These are phyloP conservation scores for Pelargonium fulgidum DNA, from an alignment of 441 rosid genomes.

Conservation along the genomic window DNA sequence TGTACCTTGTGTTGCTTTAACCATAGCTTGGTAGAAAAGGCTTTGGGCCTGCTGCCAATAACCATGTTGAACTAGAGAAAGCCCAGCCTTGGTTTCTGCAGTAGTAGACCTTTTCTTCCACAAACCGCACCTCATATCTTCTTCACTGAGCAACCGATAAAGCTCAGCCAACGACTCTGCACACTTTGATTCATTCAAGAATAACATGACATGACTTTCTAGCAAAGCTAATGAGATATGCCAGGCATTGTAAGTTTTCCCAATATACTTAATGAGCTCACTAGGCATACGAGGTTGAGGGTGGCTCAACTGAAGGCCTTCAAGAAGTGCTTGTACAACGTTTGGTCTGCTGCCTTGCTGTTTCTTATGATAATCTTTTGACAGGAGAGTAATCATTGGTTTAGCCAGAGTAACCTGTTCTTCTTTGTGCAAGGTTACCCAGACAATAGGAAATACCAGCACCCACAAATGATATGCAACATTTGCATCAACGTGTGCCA, in stretches of 20 bases:
- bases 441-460: slow-evolving; percentile 92
- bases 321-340: slow-evolving; percentile 97
- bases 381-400: slow-evolving; percentile 77
- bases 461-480: slow-evolving; percentile 98
- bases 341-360: slow-evolving; percentile 90
- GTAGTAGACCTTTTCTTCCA: slow-evolving; percentile 91
- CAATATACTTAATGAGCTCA: slow-evolving; percentile 91
- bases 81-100: slow-evolving; percentile 93
- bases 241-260: slow-evolving; percentile 98
- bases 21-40: slow-evolving; percentile 94
- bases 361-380: slow-evolving; percentile 92
- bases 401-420: slow-evolving; percentile 82
- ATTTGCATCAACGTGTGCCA: slow-evolving; percentile 88
- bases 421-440: slow-evolving; percentile 84
- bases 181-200: slow-evolving; percentile 79
- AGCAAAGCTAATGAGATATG: slow-evolving; percentile 84
- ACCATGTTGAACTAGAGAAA: slow-evolving; percentile 95
- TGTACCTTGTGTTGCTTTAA: slow-evolving; percentile 97
- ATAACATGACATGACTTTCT: slow-evolving; percentile 87
- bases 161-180: slow-evolving; percentile 95
- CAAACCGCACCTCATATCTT: slow-evolving; percentile 97
- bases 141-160: slow-evolving; percentile 87
- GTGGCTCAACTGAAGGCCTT: slow-evolving; percentile 96
- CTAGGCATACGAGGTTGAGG: slow-evolving; percentile 99
- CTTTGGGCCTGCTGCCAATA: slow-evolving; percentile 94